Conservation (phyloP, 352 stramenopile species). For the Pythium biforme region DNA sequence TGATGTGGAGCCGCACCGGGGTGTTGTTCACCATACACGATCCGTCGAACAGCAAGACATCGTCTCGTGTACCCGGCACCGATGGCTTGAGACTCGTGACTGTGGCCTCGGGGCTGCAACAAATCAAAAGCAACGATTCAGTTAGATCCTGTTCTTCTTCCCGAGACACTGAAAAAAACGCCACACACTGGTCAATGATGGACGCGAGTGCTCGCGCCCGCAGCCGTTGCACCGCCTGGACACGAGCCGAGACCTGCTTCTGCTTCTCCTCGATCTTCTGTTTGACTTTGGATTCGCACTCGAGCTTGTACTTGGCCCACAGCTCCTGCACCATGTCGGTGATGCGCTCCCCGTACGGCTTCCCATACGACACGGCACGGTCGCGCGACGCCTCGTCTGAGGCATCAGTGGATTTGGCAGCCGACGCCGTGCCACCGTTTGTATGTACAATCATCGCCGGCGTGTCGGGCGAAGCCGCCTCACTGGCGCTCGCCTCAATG, state of each 20-base stretch:
- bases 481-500: not conserved
- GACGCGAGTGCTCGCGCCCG: constrained; percentile 47
- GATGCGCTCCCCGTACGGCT: constrained; percentile 71
- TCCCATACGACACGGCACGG: constrained; percentile 20
- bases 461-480: not conserved
- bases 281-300: constrained; percentile 54
- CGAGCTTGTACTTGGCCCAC: constrained; percentile 52
- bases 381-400: constrained; percentile 3
- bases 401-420: too few species aligned
- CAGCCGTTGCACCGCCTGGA: constrained; percentile 60
- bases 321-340: constrained; percentile 70
- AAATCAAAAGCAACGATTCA: not conserved
- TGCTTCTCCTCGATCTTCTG: constrained; percentile 83
- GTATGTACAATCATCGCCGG: not conserved
- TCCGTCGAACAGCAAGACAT: constrained; percentile 80
- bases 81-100: constrained; percentile 44
- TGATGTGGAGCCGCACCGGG: constrained; percentile 70
- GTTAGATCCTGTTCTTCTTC: not conserved
- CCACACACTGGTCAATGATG: constrained; percentile 60
- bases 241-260: constrained; percentile 59
- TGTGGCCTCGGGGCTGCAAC: constrained; percentile 41
- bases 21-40: constrained; percentile 72
- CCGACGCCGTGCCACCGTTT: not conserved
- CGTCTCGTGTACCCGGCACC: constrained; percentile 37
- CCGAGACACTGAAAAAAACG: not conserved